A percentile compares a stretch with the other conserved stretches of the same genome.
Conservation (phyloP, 345 rosid species). For the Acer yangbiense region DNA sequence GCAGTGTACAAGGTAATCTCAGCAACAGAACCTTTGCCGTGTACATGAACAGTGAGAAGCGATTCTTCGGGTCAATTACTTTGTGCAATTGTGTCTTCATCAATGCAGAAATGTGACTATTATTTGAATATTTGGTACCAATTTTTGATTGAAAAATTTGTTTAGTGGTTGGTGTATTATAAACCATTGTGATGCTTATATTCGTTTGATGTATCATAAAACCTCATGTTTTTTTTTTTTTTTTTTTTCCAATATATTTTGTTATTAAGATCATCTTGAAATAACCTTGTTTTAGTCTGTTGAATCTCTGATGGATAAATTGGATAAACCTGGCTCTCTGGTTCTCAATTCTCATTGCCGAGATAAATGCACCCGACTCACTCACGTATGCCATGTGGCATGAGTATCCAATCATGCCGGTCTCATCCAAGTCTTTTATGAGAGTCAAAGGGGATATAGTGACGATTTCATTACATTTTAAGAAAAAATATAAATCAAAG, state of each 20-base stretch:
- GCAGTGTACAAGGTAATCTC: slow-evolving; percentile 4
- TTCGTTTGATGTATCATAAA: slow-evolving; percentile 7
- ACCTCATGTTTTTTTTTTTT: background rate
- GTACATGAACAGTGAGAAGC: slow-evolving; percentile 10
- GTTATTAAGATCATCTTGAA: background rate
- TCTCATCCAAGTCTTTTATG: no score
- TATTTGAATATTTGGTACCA: slow-evolving; percentile 32
- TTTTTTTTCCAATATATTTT: background rate
- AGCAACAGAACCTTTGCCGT: background rate
- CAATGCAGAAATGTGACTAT: slow-evolving; percentile 22
- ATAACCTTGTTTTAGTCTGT: no score
- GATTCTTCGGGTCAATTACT: slow-evolving; percentile 23
- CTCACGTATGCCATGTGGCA: no score
- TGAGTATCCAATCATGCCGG: no score
- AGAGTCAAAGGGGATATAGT: no score
- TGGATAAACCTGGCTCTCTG: no score
- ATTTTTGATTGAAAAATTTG: slow-evolving; percentile 37
- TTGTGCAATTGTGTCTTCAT: slow-evolving; percentile 13
- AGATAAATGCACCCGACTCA: no score
- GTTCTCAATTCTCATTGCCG: no score
- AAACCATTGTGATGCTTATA: slow-evolving; percentile 1
- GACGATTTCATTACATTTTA: no score
- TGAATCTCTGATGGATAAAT: no score
- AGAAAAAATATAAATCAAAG: no score
- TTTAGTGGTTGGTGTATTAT: slow-evolving; percentile 15